Conservation (phyloP, 805 yeast species). For the Ogataea pilisensis region DNA sequence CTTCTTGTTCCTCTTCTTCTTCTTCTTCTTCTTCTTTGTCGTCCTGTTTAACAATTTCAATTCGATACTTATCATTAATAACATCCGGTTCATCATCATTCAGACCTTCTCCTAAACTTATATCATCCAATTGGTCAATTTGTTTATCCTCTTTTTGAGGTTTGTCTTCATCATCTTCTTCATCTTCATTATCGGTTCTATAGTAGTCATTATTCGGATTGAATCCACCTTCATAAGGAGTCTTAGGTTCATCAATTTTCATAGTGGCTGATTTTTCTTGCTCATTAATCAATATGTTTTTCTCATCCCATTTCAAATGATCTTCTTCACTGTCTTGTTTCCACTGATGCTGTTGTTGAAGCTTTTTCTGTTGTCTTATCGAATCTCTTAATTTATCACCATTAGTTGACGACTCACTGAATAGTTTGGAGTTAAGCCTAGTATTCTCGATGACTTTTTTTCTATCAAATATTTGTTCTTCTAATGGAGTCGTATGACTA, state of each 20-base stretch:
- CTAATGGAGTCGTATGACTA: not conserved
- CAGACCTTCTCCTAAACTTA: conserved; percentile 33
- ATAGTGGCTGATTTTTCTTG: conserved; percentile 68
- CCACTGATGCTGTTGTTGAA: conserved; percentile 19
- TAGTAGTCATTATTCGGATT: conserved; percentile 80
- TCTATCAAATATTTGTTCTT: conserved; percentile 35
- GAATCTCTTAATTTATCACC: conserved; percentile 47
- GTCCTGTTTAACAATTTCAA: conserved; percentile 18
- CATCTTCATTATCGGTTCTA: conserved; percentile 61
- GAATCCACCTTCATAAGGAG: conserved; percentile 90
- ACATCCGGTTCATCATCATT: conserved; percentile 15
- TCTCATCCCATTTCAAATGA: conserved; percentile 80
- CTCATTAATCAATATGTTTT: conserved; percentile 69
- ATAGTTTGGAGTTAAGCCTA: conserved; percentile 56
- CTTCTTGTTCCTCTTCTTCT: conserved; percentile 29
- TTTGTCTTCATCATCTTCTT: conserved; percentile 41
- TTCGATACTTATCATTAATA: conserved; percentile 9
- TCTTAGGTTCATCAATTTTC: conserved; percentile 92
- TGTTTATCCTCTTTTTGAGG: conserved; percentile 39
- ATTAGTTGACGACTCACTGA: conserved; percentile 25
- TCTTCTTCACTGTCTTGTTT: conserved; percentile 29
- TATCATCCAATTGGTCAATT: conserved; percentile 23
- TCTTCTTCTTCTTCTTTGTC: conserved; percentile 28
- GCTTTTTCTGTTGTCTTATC: conserved; percentile 37
- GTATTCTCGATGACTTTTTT: conserved; percentile 79